A percentile compares a stretch with the other conserved stretches of the same genome.
Evolutionary conservation across 768 basidiomycete species (phyloP).

Genomic region (Podaxis sp.): DNA sequence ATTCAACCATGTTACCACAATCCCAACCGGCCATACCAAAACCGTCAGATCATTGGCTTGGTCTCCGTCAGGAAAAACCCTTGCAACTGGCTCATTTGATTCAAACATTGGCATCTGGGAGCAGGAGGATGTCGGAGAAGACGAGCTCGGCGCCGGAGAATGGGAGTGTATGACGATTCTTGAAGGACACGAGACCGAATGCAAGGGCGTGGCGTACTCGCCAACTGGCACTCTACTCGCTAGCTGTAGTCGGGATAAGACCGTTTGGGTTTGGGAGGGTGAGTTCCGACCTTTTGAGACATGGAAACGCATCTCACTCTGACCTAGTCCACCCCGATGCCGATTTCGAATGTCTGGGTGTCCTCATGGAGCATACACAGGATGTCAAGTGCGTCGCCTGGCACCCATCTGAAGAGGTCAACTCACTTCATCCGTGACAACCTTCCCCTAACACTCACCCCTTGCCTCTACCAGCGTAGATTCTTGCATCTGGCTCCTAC

Average conservation of each 20-base stretch:
- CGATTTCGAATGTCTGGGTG: slow-evolving; percentile 93
- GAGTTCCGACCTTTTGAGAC: slow-evolving; percentile 12
- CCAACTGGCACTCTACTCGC: slow-evolving; percentile 80
- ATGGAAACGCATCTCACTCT: not conserved
- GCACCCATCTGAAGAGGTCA: slow-evolving; percentile 94
- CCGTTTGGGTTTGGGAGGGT: slow-evolving; percentile 99
- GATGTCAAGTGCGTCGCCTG: slow-evolving; percentile 95
- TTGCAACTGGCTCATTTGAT: slow-evolving; percentile 95
- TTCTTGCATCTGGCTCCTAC: slow-evolving; percentile 95
- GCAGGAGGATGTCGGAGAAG: slow-evolving; percentile 43
- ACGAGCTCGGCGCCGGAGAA: slow-evolving; percentile 40
- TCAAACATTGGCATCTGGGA: slow-evolving; percentile 92
- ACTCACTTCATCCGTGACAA: slow-evolving; percentile 15
- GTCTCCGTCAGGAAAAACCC: slow-evolving; percentile 81
- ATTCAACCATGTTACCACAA: slow-evolving; percentile 60
- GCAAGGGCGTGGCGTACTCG: slow-evolving; percentile 88
- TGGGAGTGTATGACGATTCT: slow-evolving; percentile 89
- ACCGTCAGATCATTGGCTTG: slow-evolving; percentile 87
- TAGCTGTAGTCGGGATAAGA: slow-evolving; percentile 94
- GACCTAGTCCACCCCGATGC: slow-evolving; percentile 78
- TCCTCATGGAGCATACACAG: slow-evolving; percentile 95
- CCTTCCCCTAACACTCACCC: slow-evolving; percentile 15
- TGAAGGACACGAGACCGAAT: slow-evolving; percentile 96
- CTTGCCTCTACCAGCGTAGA: slow-evolving; percentile 45
- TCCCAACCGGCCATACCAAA: slow-evolving; percentile 83